A percentile compares a stretch with the other conserved stretches of the same genome.
Conservation (phyloP, 2,329 filamentous ascomycete genomes). For the Scytalidium lignicola region DNA sequence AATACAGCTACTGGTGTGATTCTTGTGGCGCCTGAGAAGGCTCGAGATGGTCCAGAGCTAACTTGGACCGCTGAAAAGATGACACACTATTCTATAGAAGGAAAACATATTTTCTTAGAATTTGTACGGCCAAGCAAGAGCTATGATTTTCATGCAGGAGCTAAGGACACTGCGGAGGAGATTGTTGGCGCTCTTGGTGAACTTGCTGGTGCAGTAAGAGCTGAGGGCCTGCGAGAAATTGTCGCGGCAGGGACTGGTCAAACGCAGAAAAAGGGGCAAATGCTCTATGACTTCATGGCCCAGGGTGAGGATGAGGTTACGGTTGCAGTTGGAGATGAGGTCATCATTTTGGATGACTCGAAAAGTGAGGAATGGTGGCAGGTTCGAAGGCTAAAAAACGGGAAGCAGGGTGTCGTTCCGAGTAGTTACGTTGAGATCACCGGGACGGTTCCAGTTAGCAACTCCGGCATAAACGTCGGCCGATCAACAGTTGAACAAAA, state of each 20-base stretch:
- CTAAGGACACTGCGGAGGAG: constrained; percentile 93
- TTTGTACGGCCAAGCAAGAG: constrained; percentile 89
- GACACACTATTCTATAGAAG: constrained; percentile 96
- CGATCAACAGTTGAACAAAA: constrained; percentile 73
- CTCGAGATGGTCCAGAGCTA: constrained; percentile 75
- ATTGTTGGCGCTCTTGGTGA: constrained; percentile 87
- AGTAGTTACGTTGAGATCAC: constrained; percentile 93
- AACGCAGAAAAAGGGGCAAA: constrained; percentile 73
- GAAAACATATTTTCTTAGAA: constrained; percentile 96
- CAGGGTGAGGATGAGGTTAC: constrained; percentile 96
- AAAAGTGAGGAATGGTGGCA: constrained; percentile 99
- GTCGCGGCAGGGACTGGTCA: constrained; percentile 70
- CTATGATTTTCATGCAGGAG: constrained; percentile 92
- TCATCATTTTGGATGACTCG: constrained; percentile 79
- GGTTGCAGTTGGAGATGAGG: constrained; percentile 83
- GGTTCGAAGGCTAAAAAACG: constrained; percentile 82
- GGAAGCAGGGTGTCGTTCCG: constrained; percentile 91
- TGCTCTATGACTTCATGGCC: constrained; percentile 94
- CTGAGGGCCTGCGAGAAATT: constrained; percentile 80
- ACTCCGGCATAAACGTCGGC: constrained; percentile 52
- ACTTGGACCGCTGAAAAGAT: constrained; percentile 95
- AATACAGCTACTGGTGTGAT: constrained; percentile 85
- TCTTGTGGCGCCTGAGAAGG: constrained; percentile 82
- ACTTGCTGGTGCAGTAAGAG: constrained; percentile 76
- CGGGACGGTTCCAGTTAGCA: constrained; percentile 51